Conservation (phyloP, 176 grass and related monocot species). For the Hsuehochloa calcarea region DNA sequence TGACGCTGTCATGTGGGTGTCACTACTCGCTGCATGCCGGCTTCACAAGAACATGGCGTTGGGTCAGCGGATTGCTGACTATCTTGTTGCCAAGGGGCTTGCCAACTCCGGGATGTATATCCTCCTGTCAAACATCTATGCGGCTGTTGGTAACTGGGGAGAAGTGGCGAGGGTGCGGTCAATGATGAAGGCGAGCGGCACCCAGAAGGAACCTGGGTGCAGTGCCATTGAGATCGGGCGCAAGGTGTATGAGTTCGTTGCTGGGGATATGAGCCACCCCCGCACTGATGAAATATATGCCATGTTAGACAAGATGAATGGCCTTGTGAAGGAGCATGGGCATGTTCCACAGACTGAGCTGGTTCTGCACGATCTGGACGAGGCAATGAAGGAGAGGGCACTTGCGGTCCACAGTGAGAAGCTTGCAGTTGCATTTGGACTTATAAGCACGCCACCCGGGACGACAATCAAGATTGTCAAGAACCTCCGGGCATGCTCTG, state of each 20-base stretch:
- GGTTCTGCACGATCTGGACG: conserved; percentile 79
- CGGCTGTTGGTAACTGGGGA: conserved; percentile 62
- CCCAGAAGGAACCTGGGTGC: conserved; percentile 82
- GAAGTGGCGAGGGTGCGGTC: conserved; percentile 51
- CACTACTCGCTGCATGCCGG: conserved; percentile 69
- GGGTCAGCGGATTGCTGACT: conserved; percentile 66
- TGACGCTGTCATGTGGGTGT: conserved; percentile 65
- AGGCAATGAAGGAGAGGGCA: conserved; percentile 55
- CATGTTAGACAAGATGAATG: conserved; percentile 67
- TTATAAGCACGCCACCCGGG: conserved; percentile 67
- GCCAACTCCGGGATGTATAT: conserved; percentile 79
- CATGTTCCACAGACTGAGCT: conserved; percentile 63
- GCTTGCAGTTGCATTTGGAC: conserved; percentile 74
- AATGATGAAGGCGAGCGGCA: conserved; percentile 76
- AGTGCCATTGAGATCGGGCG: conserved; percentile 68
- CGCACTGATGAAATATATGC: conserved; percentile 64
- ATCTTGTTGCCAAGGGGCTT: conserved; percentile 53
- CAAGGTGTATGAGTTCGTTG: conserved; percentile 71
- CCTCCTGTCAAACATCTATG: conserved; percentile 88
- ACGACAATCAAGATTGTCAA: conserved; percentile 78
- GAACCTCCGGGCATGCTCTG: conserved; percentile 74
- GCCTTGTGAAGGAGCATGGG: conserved; percentile 62
- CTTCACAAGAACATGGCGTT: conserved; percentile 72
- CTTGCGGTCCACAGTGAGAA: conserved; percentile 90
- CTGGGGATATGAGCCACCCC: conserved; percentile 70